phyloP scores from a whole-genome alignment of 1,139 yeast genomes.

The Blastobotrys persicus region DNA sequence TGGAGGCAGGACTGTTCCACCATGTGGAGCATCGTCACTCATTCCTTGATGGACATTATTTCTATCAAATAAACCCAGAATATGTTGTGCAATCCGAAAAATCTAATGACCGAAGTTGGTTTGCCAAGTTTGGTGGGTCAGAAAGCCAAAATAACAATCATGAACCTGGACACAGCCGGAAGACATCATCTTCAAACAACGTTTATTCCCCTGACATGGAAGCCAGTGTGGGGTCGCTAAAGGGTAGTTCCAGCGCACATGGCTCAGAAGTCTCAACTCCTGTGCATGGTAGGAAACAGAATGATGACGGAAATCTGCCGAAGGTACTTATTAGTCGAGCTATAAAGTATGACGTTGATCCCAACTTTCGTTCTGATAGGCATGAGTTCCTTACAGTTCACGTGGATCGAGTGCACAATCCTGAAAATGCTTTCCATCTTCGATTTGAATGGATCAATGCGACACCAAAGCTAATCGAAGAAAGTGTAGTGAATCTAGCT shows the following conservation, averaged over 20 bases:
- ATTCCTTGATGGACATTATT: constrained; percentile 88
- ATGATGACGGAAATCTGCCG: constrained; percentile 23
- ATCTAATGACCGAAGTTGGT: constrained; percentile 20
- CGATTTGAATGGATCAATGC: constrained; percentile 91
- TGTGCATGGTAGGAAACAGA: background rate
- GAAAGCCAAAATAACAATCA: background rate
- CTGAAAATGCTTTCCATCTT: constrained; percentile 91
- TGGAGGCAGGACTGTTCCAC: constrained; percentile 66
- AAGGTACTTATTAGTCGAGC: constrained; percentile 55
- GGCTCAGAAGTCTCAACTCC: background rate
- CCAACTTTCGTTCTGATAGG: constrained; percentile 64
- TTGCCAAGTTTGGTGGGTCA: constrained; percentile 13
- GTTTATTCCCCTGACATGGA: background rate
- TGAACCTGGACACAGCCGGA: constrained; percentile 4
- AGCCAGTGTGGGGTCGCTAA: background rate
- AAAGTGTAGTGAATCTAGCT: constrained; percentile 76
- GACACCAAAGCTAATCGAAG: constrained; percentile 86
- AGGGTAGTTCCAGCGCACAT: background rate
- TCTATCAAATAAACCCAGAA: constrained; percentile 68
- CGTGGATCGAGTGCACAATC: constrained; percentile 89
- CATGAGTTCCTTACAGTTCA: constrained; percentile 81
- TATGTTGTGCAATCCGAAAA: constrained; percentile 36
- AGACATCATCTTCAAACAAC: background rate
- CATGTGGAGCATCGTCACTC: constrained; percentile 85
- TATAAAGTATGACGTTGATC: constrained; percentile 74